Conservation (phyloP, 441 rosid genomes). For the Adansonia madagascariensis region DNA sequence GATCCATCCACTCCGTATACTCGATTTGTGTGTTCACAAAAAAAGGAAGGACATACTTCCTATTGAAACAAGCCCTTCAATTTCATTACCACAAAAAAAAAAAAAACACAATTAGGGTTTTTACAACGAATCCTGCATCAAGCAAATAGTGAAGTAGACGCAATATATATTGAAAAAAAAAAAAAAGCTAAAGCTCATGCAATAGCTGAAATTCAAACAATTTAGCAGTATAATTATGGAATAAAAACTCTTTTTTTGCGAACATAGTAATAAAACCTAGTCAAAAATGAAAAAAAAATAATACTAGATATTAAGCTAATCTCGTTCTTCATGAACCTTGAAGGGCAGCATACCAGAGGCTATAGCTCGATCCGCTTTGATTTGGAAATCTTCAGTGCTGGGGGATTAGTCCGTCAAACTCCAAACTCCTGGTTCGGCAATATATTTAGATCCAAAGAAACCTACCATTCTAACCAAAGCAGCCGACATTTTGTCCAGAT, state of each 20-base stretch:
- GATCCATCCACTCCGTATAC: not conserved
- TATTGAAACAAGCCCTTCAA: not conserved
- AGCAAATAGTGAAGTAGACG: not conserved
- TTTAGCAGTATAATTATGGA: not conserved
- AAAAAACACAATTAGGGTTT: not conserved
- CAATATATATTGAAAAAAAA: not conserved
- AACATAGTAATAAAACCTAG: not conserved
- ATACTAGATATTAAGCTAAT: not conserved
- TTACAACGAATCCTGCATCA: not conserved
- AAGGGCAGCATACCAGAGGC: not conserved
- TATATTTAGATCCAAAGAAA: slow-evolving; percentile 38
- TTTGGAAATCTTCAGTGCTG: not conserved
- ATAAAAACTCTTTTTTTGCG: too few relatives aligned
- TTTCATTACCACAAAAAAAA: not conserved
- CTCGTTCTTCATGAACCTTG: not conserved
- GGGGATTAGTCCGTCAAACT: not conserved
- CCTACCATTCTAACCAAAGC: slow-evolving; percentile 41
- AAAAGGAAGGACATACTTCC: not conserved
- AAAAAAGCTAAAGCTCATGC: not conserved
- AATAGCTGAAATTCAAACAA: not conserved
- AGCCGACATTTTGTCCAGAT: slow-evolving; percentile 25
- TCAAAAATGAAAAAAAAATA: not conserved
- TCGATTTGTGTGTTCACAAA: not conserved
- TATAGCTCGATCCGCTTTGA: not conserved
- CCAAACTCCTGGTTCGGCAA: slow-evolving; percentile 26